A percentile compares a stretch with the other conserved stretches of the same genome.
Evolutionary conservation across 495 filamentous ascomycete species (phyloP).

Genomic region (Penicillium lagena): DNA sequence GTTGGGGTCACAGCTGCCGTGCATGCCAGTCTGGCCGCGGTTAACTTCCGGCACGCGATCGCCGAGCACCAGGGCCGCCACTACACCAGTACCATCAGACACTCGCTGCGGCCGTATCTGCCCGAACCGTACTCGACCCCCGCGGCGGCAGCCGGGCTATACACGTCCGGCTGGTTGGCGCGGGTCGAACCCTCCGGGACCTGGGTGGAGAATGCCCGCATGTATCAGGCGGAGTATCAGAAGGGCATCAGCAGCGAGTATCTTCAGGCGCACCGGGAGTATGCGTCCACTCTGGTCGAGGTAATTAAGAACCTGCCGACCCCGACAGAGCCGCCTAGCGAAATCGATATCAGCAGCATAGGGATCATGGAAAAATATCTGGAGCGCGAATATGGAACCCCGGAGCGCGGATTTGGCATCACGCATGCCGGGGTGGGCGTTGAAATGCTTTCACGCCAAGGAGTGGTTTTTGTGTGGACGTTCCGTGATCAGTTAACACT

Average conservation of each 20-base stretch:
- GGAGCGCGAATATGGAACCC: conserved; percentile 13
- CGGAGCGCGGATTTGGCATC: conserved; percentile 14
- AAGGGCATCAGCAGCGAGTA: conserved; percentile 13
- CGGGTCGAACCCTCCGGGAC: conserved; percentile 9
- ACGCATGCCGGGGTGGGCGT: conserved; percentile 13
- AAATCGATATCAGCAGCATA: conserved; percentile 25
- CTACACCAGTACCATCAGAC: conserved; percentile 29
- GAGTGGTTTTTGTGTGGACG: conserved; percentile 17
- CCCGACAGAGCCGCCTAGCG: conserved; percentile 13
- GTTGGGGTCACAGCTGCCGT: conserved; percentile 16
- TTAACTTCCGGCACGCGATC: conserved; percentile 14
- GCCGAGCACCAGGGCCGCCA: conserved; percentile 10
- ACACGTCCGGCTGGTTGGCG: conserved; percentile 19
- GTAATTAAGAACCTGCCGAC: conserved; percentile 7
- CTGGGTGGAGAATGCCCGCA: conserved; percentile 20
- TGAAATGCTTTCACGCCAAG: conserved; percentile 16
- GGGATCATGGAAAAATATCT: conserved; percentile 16
- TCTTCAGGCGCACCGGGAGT: conserved; percentile 19
- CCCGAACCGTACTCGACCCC: conserved; percentile 16
- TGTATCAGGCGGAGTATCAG: conserved; percentile 20
- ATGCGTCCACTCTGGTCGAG: conserved; percentile 11
- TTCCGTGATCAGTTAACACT: conserved; percentile 20
- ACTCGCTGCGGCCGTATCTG: conserved; percentile 19
- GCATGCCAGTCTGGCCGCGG: conserved; percentile 20
- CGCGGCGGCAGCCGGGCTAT: conserved; percentile 16